Evolutionary conservation across 2,329 filamentous ascomycete genomes (phyloP), one percentile per base, ranked within the genome.

Genomic region (Pseudogymnoascus sp.): DNA sequence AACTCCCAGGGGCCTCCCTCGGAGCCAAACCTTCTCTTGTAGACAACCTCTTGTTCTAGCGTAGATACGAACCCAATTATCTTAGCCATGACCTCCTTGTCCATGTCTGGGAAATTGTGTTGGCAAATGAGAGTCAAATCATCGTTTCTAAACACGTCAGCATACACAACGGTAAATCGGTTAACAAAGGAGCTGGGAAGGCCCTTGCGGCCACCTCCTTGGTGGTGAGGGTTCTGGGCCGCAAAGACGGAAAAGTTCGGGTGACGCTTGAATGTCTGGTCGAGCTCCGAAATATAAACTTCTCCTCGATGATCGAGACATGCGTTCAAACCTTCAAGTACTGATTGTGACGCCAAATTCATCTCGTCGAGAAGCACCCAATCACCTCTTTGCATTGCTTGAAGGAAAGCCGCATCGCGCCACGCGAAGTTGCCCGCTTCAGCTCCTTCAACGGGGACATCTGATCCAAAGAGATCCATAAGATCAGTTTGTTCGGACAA

Each of bases 341-440:
- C 93, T 4, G 93, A 96, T 73, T 99, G 95, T 0, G 93, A 97
- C 1, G 96, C 95, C 67, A 99, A 78, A 71, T 99, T 99, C 95
- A 99, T 99, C 78, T 99, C 95, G 72, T 99, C 95, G 0, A 99
- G 82, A 29, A 99, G 80, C 10, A 99, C 95, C 95, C 95, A 99
- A 69, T 96, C 90, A 29, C 95, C 95, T 64, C 86, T 89, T 73
- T 97, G 95, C 93, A 99, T 97, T 0, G 95, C 95, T 72, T 91
- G 90, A 19, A 99, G 79, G 73, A 99, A 97, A 0, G 95, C 93
- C 0, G 93, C 95, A 74, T 99, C 93, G 68, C 92, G 86, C 95
- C 95, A 99, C 1, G 90, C 88, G 72, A 99, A 99, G 65, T 90
- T 89, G 1, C 95, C 95, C 7, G 92, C 89, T 70, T 90, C 87